These are phyloP conservation scores for Fusarium secorum DNA, from an alignment of 2,329 filamentous ascomycete species.

Conservation along the genomic window DNA sequence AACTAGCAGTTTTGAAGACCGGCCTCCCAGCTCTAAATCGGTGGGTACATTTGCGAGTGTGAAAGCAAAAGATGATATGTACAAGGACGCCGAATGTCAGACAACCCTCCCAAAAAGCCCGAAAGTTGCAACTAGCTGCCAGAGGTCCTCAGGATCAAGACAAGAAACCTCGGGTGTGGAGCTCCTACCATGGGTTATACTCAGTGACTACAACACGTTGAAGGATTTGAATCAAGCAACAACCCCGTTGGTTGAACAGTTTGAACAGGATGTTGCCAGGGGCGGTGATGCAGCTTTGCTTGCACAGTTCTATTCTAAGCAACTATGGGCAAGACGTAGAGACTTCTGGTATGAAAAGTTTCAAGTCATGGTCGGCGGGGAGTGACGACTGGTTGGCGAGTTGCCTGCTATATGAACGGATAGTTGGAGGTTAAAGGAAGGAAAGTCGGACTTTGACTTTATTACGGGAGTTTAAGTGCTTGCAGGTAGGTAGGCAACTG, in stretches of 20 bases:
- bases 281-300: slow-evolving; percentile 33
- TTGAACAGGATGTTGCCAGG: slow-evolving; percentile 41
- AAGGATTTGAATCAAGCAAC: slow-evolving; percentile 40
- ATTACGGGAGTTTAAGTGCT: neutral
- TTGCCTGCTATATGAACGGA: neutral
- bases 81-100: slow-evolving; percentile 26
- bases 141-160: neutral
- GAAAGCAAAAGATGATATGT: neutral
- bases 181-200: slow-evolving; percentile 28
- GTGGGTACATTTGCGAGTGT: neutral
- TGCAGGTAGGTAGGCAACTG: neutral
- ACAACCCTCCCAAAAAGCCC: neutral
- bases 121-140: neutral
- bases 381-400: neutral
- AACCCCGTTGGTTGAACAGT: slow-evolving; percentile 45
- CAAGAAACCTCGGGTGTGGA: neutral
- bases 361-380: neutral
- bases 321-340: slow-evolving; percentile 37
- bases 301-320: slow-evolving; percentile 46
- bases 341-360: slow-evolving; percentile 45
- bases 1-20: too few relatives aligned
- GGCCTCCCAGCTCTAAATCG: neutral
- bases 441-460: neutral
- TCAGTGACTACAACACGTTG: slow-evolving; percentile 39
- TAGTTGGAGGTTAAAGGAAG: neutral